Percentiles rank a stretch among this genome's conserved stretches.
phyloP scores from a whole-genome alignment of 192 early-diverging fungal species.

The Entomortierella chlamydospora region DNA sequence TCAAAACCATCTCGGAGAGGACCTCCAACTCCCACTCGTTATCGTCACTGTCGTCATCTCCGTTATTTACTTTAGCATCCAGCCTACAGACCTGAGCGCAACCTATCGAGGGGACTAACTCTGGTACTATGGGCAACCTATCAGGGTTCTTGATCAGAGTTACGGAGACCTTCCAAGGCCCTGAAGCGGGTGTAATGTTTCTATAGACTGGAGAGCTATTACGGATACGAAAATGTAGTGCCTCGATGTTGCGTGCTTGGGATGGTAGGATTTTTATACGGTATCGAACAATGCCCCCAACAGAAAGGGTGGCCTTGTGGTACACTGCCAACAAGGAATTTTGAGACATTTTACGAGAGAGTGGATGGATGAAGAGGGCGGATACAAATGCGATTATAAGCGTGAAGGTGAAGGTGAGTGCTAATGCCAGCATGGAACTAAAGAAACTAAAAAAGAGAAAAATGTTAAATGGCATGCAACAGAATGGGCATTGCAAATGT shows the following conservation, averaged over 20 bases:
- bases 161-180: constrained; percentile 42
- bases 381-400: neutral
- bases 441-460: neutral
- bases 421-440: neutral
- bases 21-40: constrained; percentile 53
- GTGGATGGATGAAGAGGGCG: constrained; percentile 10
- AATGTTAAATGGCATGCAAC: neutral
- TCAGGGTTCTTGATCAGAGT: constrained; percentile 34
- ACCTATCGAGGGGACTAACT: constrained; percentile 35
- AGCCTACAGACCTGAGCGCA: constrained; percentile 38
- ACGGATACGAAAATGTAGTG: constrained; percentile 36
- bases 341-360: constrained; percentile 18
- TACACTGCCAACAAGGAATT: constrained; percentile 25
- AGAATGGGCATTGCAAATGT: too few species aligned
- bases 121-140: constrained; percentile 21
- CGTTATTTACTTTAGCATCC: constrained; percentile 11
- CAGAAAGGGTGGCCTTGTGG: constrained; percentile 32
- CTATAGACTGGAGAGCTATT: constrained; percentile 27
- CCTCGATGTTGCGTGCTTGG: neutral
- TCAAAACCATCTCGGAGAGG: constrained; percentile 45
- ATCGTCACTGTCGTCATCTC: neutral
- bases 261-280: constrained; percentile 18
- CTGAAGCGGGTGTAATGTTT: constrained; percentile 41
- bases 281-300: constrained; percentile 48
- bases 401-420: neutral